phyloP scores from a whole-genome alignment of 2,329 filamentous ascomycete genomes.

The Phyllosticta ampelicida region DNA sequence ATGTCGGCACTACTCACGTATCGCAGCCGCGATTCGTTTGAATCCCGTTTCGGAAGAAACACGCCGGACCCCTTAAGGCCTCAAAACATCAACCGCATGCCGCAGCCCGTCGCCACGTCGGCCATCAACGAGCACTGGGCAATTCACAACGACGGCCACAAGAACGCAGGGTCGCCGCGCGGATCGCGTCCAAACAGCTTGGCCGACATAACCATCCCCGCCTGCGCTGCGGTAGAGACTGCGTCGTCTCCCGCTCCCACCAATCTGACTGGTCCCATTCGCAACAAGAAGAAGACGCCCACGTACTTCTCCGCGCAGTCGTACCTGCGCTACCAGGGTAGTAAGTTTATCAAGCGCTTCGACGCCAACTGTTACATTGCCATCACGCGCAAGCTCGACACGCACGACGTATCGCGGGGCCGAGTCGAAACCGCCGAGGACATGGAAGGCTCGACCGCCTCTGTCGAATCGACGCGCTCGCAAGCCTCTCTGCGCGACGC shows the following conservation, averaged over 20 bases:
- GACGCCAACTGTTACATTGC: constrained; percentile 99
- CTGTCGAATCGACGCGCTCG: neutral
- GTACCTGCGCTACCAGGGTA: constrained; percentile 90
- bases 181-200: constrained; percentile 26
- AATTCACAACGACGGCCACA: constrained; percentile 43
- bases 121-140: constrained; percentile 37
- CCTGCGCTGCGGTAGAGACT: constrained; percentile 28
- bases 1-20: constrained; percentile 97
- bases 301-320: constrained; percentile 99
- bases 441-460: constrained; percentile 18
- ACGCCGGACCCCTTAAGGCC: constrained; percentile 74
- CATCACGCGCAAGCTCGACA: constrained; percentile 95
- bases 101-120: constrained; percentile 34
- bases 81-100: constrained; percentile 67
- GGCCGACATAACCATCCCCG: constrained; percentile 15
- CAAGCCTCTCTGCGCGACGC: constrained; percentile 49
- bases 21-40: constrained; percentile 92
- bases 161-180: constrained; percentile 36
- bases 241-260: constrained; percentile 29
- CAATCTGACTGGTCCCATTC: constrained; percentile 13
- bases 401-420: constrained; percentile 82
- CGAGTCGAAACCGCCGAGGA: constrained; percentile 35
- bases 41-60: constrained; percentile 88
- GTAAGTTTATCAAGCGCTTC: constrained; percentile 94
- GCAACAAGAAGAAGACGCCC: constrained; percentile 28